A percentile compares a stretch with the other conserved stretches of the same genome.
Evolutionary conservation across 2,329 filamentous ascomycete genomes (phyloP).

Genomic region (Neofusicoccum parvum): DNA sequence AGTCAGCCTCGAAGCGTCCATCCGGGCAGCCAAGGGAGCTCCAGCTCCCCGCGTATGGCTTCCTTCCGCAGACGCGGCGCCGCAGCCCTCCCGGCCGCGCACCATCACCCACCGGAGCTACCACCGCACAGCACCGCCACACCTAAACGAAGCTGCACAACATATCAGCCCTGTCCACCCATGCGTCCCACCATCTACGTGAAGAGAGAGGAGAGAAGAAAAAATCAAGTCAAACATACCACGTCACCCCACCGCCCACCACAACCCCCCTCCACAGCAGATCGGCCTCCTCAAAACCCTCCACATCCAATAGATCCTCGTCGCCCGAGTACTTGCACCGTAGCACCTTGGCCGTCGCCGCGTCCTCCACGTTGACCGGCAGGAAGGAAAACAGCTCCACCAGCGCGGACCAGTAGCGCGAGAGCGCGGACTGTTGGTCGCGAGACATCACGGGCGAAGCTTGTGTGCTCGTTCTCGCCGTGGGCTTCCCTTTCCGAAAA

Average conservation of each 20-base stretch:
- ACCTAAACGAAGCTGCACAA: neutral
- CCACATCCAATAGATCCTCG: slow-evolving; percentile 1
- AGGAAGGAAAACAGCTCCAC: slow-evolving; percentile 15
- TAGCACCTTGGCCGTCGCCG: neutral
- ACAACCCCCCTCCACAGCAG: slow-evolving; percentile 4
- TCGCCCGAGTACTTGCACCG: neutral
- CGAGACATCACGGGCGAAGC: neutral
- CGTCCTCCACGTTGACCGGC: neutral
- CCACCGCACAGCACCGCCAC: too few species aligned
- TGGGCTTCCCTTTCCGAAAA: neutral
- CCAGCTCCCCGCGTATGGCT: too few species aligned
- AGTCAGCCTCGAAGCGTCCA: too few species aligned
- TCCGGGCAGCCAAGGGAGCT: too few species aligned
- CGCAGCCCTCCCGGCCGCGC: too few species aligned
- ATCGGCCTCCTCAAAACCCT: slow-evolving; percentile 6
- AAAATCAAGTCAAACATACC: neutral
- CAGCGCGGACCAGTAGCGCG: neutral
- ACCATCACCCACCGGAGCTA: too few species aligned
- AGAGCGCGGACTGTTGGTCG: neutral
- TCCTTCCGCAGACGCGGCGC: too few species aligned
- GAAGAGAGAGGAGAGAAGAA: neutral
- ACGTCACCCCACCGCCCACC: slow-evolving; percentile 7
- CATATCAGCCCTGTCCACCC: neutral
- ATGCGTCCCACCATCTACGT: too few species aligned
- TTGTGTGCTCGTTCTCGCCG: too few species aligned